Base-by-base conservation (phyloP, 1,139 yeast genomes). In the Petasospora fabianii region DNA sequence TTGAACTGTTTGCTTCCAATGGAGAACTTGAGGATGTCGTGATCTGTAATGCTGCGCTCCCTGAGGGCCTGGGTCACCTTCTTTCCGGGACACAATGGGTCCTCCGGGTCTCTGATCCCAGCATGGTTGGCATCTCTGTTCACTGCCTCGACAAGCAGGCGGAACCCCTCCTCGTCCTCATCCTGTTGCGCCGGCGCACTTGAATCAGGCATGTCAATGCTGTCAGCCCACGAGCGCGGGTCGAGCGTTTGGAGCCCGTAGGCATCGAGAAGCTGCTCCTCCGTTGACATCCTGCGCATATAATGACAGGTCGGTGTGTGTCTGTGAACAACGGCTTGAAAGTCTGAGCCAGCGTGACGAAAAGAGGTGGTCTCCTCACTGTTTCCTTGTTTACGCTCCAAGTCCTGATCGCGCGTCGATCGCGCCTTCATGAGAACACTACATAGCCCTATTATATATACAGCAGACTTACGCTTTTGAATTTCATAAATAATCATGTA, bases 1-100 rank as follows among this genome's bases (percentile, higher is more conserved):
- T 82, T 78, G 66, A 90, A 90, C 32, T 72, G 66, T 47, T 84
- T 82, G 4, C 88, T 81, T 26, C 84, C 78, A 28, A 87, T 79
- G 49, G 86, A 65, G 60, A 73, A 86, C 47, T 75, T 71, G 41
- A 70, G 64, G 27, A 73, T 58, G 26, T 59, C 56, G 2, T 62
- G 55, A 24, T 64, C 66, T 13, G 77, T 68, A 10, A 70, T 58
- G 17, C 72, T 65, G 11, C 61, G 60, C 24, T 61, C 61, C 11
- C 68, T 53, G 41, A 81, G 62, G 21, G 68, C 67, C 22, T 68
- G 62, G 12, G 68, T 57, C 31, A 80, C 68, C 12, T 71, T 65
- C 9, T 71, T 73, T 22, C 62, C 63, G 14, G 75, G 77, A 15
- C 75, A 71, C 47, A 81, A 61, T 0, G 87, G 86, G 53, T 81